Percentiles rank a stretch among this genome's conserved stretches.
Conservation (phyloP, 2,329 filamentous ascomycete species). For the Aspergillus felis region DNA sequence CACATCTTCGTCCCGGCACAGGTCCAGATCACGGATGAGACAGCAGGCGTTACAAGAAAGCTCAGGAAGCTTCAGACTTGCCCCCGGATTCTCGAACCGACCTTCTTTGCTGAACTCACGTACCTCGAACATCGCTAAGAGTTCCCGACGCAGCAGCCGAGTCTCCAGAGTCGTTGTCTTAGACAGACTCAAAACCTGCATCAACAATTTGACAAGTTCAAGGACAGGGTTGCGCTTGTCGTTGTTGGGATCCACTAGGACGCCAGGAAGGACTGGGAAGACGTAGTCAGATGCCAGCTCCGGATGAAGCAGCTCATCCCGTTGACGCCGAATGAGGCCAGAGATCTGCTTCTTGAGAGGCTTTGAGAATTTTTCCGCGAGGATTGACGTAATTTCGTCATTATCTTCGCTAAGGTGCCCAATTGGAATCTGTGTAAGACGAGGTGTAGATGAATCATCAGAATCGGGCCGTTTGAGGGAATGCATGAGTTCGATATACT, state of each 20-base stretch:
- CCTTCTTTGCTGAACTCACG: constrained; percentile 88
- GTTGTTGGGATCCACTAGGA: constrained; percentile 47
- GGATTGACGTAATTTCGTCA: constrained; percentile 60
- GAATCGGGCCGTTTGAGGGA: constrained; percentile 68
- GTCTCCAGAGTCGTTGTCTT: constrained; percentile 88
- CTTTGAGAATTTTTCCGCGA: constrained; percentile 81
- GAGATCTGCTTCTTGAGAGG: constrained; percentile 86
- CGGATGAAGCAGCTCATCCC: constrained; percentile 82
- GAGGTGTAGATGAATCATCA: constrained; percentile 55
- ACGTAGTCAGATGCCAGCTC: constrained; percentile 82
- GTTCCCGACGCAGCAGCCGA: constrained; percentile 79
- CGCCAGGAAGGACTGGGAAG: constrained; percentile 70
- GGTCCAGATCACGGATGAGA: constrained; percentile 79
- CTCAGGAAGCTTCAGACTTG: constrained; percentile 67
- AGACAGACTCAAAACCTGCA: constrained; percentile 87
- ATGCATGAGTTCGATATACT: constrained; percentile 95
- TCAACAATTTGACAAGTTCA: constrained; percentile 86
- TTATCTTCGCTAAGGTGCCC: constrained; percentile 58
- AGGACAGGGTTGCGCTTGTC: constrained; percentile 70
- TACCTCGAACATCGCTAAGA: constrained; percentile 86
- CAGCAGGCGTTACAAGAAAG: constrained; percentile 89
- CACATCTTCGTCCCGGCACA: constrained; percentile 84
- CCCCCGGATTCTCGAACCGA: constrained; percentile 81
- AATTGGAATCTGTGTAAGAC: constrained; percentile 59
- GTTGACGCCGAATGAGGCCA: constrained; percentile 75